Evolutionary conservation across 2,329 filamentous ascomycete species (phyloP).

Genomic region (Cordyceps sp.): DNA sequence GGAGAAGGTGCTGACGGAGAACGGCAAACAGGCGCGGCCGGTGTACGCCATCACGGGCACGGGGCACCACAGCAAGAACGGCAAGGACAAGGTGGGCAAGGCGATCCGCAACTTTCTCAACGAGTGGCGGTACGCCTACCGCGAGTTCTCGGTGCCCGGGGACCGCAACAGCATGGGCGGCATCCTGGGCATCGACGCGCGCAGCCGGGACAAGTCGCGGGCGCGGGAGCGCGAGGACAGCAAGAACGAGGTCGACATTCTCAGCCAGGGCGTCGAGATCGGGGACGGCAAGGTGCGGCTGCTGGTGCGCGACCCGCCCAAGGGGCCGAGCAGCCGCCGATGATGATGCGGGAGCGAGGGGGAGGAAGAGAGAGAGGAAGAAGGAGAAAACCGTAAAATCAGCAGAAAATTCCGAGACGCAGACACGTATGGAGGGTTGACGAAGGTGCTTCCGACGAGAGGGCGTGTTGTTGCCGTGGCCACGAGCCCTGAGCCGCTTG

Average conservation of each 20-base stretch:
- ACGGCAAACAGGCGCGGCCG: constrained; percentile 53
- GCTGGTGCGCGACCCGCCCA: constrained; percentile 43
- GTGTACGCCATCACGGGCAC: constrained; percentile 95
- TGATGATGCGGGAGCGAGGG: constrained; percentile 12
- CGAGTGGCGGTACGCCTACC: constrained; percentile 89
- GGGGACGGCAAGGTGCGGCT: constrained; percentile 50
- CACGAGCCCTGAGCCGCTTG: no score
- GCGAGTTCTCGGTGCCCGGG: constrained; percentile 92
- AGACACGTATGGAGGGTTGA: background rate
- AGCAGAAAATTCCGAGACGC: no score
- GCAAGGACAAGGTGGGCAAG: constrained; percentile 96
- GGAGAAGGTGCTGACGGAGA: constrained; percentile 72
- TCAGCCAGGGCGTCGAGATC: constrained; percentile 51
- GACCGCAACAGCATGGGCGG: constrained; percentile 73
- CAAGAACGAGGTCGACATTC: constrained; percentile 34
- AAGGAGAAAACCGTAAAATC: no score
- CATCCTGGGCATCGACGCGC: constrained; percentile 49
- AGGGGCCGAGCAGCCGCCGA: constrained; percentile 34
- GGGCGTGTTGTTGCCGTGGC: no score
- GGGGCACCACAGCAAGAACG: constrained; percentile 94
- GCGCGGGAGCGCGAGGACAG: constrained; percentile 27
- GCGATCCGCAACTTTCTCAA: constrained; percentile 81
- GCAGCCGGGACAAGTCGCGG: constrained; percentile 49
- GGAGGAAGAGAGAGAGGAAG: background rate
- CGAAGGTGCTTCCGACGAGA: no score